Percentiles rank a stretch among this genome's conserved stretches.
Evolutionary conservation across 306 rosid species (phyloP).

Genomic region (Ziziphus jujuba): DNA sequence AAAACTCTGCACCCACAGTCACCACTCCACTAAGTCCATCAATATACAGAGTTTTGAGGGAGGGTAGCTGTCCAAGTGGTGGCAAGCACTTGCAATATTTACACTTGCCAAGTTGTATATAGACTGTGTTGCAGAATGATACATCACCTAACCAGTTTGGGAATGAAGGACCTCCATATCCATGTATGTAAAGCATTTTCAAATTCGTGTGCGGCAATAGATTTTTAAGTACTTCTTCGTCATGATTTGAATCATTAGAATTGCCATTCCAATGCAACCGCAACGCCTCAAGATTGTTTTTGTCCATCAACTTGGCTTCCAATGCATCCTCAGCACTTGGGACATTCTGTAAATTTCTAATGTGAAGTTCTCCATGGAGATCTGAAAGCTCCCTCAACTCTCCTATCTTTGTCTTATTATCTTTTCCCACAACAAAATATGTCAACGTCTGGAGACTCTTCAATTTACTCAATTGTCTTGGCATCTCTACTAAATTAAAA

Average conservation of each 20-base stretch:
- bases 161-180: slow-evolving; percentile 20
- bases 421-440: too few species aligned
- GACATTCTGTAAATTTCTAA: slow-evolving; percentile 1
- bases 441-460: too few species aligned
- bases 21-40: too few species aligned
- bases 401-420: too few species aligned
- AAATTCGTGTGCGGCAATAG: slow-evolving; percentile 8
- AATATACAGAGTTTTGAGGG: too few species aligned
- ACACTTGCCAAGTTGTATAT: too few species aligned
- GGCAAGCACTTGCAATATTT: too few species aligned
- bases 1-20: too few species aligned
- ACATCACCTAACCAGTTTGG: slow-evolving; percentile 21
- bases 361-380: background rate
- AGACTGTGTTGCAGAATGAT: slow-evolving; percentile 10
- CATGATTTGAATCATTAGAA: background rate
- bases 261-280: slow-evolving; percentile 9
- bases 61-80: too few species aligned
- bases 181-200: background rate
- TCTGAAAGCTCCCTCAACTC: background rate
- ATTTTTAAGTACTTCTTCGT: background rate
- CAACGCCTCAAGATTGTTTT: slow-evolving; percentile 6
- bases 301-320: background rate
- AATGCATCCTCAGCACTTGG: slow-evolving; percentile 3
- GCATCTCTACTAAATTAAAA: too few species aligned
- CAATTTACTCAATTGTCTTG: too few species aligned